Base-by-base conservation (phyloP, 2,329 filamentous ascomycete genomes). In the Trichoderma koningii region DNA sequence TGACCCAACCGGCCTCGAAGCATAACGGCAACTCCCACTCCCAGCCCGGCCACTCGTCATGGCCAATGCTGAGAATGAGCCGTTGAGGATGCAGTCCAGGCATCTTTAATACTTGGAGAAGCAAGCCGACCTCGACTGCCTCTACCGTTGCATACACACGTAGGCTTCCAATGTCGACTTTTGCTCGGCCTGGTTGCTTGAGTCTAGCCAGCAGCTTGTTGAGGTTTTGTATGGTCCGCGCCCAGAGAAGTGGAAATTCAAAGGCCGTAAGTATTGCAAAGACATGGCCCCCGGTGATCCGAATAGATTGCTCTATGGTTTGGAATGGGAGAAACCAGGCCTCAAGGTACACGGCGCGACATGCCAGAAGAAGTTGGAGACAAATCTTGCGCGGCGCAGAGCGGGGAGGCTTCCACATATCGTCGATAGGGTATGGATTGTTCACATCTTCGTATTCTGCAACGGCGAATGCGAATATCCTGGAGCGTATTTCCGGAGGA, bases 21-120 rank as follows among this genome's bases (percentile, higher is more conserved):
- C 68, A 65, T 6, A 83, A 70, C 2, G 72, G 73, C 4, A 69
- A 48, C 57, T 81, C 74, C 0, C 55, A 0, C 68, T 82, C 78
- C 80, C 80, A 81, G 19, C 56, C 72, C 79, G 79, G 82, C 74
- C 80, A 83, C 66, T 84, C 82, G 2, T 80, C 76, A 65, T 84
- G 82, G 0, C 81, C 77, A 7, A 84, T 76, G 0, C 81, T 83
- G 12, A 84, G 69, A 0, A 76, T 80, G 1, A 84, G 57, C 2
- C 66, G 69, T 1, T 71, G 72, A 0, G 80, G 79, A 7, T 70
- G 65, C 38, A 82, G 74, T 14, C 71, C 62, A 7, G 67, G 42
- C 48, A 70, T 71, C 0, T 23, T 17, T 0, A 81, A 67, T 0
- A 81, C 57, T 0, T 21, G 1, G 7, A 67, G 38, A 1, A 81